Percentiles rank a stretch among this genome's conserved stretches.
Evolutionary conservation across 2,329 filamentous ascomycete species (phyloP).

Genomic region (Ophiosphaerella herpotricha): DNA sequence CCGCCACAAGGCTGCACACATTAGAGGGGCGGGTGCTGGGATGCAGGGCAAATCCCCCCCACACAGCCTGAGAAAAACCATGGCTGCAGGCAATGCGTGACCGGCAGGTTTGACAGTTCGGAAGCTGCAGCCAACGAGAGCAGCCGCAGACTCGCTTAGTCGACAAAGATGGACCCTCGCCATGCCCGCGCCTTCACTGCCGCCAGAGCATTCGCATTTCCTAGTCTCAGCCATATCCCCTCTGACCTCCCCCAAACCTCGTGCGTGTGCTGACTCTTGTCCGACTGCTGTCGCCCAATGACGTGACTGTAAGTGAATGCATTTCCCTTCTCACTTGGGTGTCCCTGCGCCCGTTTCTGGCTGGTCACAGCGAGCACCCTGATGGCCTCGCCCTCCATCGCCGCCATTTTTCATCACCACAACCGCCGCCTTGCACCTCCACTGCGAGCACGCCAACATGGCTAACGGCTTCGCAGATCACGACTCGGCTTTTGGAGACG

Average conservation of each 20-base stretch:
- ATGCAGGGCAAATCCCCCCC: too few species aligned
- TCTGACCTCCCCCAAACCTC: too few species aligned
- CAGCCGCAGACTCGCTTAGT: slow-evolving; percentile 16
- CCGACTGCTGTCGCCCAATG: neutral
- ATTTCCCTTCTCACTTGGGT: neutral
- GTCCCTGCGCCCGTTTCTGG: neutral
- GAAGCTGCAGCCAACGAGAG: slow-evolving; percentile 12
- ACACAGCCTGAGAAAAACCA: neutral
- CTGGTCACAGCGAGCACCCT: neutral
- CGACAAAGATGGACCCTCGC: slow-evolving; percentile 6
- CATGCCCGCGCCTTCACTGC: slow-evolving; percentile 18
- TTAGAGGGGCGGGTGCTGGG: too few species aligned
- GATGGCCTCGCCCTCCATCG: neutral
- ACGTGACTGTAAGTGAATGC: slow-evolving; percentile 3
- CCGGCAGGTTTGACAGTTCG: slow-evolving; percentile 4
- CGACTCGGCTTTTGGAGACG: slow-evolving; percentile 40
- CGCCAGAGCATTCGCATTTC: slow-evolving; percentile 11
- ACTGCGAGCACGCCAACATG: slow-evolving; percentile 24
- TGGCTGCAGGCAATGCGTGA: slow-evolving; percentile 1
- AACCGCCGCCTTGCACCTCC: neutral
- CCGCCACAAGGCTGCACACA: too few species aligned
- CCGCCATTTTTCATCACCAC: neutral
- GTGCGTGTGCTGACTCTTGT: too few species aligned
- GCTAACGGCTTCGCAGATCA: slow-evolving; percentile 35
- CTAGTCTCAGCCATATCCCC: neutral